phyloP scores from a whole-genome alignment of 495 filamentous ascomycete species.

The Usnea hakonensis region DNA sequence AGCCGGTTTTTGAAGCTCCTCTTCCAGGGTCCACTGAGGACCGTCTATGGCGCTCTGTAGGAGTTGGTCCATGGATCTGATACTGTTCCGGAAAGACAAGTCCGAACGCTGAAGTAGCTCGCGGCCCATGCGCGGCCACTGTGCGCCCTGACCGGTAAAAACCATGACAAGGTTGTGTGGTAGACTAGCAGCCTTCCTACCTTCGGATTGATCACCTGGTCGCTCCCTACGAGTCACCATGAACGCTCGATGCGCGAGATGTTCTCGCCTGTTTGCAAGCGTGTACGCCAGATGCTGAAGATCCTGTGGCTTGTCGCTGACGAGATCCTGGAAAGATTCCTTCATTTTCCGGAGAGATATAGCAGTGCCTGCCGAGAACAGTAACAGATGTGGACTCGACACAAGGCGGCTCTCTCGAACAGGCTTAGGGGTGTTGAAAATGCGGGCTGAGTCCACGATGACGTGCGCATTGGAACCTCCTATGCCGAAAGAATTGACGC shows the following conservation, averaged over 20 bases:
- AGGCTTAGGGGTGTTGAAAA: too few species aligned
- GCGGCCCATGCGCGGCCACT: slow-evolving; percentile 23
- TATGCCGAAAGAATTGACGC: slow-evolving; percentile 31
- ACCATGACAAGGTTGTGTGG: slow-evolving; percentile 17
- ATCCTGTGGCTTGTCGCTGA: neutral
- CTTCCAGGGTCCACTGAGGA: slow-evolving; percentile 14
- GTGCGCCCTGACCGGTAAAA: slow-evolving; percentile 28
- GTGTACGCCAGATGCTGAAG: neutral
- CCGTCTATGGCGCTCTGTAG: neutral
- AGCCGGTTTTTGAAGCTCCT: slow-evolving; percentile 6
- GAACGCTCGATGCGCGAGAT: neutral
- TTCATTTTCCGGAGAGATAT: neutral
- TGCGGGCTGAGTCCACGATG: too few species aligned
- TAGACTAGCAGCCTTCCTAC: too few species aligned
- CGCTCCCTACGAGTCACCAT: too few species aligned
- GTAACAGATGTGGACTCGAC: neutral
- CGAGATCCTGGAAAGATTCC: neutral
- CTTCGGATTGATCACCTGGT: too few species aligned
- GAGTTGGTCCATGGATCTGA: slow-evolving; percentile 7
- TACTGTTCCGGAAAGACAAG: neutral
- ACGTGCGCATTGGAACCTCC: slow-evolving; percentile 31
- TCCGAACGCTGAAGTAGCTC: slow-evolving; percentile 11
- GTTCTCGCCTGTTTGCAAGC: neutral
- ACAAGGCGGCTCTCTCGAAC: too few species aligned
- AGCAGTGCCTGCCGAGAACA: neutral